Conservation (phyloP, 208 protist genomes). For the Trypanosoma cruzi region DNA sequence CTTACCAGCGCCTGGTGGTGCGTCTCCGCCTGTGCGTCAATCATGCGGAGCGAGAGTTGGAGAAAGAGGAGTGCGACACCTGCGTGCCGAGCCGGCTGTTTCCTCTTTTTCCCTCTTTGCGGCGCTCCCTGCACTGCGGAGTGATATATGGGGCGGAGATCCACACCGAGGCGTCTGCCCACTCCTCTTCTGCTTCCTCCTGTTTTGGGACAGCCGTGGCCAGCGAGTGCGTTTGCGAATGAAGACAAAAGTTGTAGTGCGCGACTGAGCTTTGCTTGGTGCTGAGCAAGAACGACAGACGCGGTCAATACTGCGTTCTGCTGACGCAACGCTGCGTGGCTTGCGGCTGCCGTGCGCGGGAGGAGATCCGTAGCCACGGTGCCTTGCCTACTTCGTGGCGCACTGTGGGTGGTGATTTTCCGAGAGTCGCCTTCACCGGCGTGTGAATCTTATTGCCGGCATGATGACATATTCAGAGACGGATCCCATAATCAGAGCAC, state of each 20-base stretch:
- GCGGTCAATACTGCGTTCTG: slow-evolving; percentile 8
- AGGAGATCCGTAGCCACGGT: slow-evolving; percentile 27
- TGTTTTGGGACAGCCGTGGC: background rate
- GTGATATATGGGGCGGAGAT: slow-evolving; percentile 14
- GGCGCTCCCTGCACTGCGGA: too few species aligned
- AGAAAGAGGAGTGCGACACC: too few species aligned
- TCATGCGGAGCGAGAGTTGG: background rate
- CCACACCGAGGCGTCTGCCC: background rate
- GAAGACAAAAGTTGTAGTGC: slow-evolving; percentile 26
- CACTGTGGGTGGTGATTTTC: slow-evolving; percentile 26
- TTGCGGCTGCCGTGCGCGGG: background rate
- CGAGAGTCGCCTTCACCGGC: slow-evolving; percentile 1
- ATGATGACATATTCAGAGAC: slow-evolving; percentile 20
- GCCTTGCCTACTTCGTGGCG: slow-evolving; percentile 18
- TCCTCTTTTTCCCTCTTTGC: background rate
- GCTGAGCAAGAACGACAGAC: slow-evolving; percentile 12
- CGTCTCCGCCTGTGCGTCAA: background rate
- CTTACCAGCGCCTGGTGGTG: background rate
- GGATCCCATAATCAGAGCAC: slow-evolving; percentile 27
- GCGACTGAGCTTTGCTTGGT: slow-evolving; percentile 14
- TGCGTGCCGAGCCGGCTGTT: too few species aligned
- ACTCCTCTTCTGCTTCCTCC: background rate
- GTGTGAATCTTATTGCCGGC: background rate
- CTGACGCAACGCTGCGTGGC: slow-evolving; percentile 2
- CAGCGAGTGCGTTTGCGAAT: background rate